A percentile compares a stretch with the other conserved stretches of the same genome.
Conservation (phyloP, 225 moss, liverwort and hornwort genomes). For the Climacium dendroides region DNA sequence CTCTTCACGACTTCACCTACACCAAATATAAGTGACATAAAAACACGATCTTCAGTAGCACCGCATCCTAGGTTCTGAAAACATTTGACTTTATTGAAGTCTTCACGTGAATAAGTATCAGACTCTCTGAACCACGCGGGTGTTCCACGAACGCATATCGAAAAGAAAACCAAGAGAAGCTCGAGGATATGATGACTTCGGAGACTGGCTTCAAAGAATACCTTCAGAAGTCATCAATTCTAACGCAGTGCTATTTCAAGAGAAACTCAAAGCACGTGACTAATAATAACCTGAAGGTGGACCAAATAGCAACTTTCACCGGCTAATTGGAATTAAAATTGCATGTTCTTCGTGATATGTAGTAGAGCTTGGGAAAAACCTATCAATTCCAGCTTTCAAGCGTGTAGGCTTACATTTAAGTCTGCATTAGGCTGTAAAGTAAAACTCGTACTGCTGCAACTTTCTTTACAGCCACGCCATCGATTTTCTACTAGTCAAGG, state of each 20-base stretch:
- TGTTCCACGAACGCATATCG: background rate
- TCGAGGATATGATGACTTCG: background rate
- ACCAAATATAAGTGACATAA: background rate
- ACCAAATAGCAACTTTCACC: background rate
- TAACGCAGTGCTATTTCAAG: background rate
- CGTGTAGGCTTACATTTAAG: background rate
- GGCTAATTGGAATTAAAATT: background rate
- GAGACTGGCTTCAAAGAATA: background rate
- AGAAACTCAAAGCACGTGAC: background rate
- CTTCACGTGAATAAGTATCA: background rate
- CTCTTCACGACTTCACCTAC: background rate
- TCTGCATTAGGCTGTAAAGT: background rate
- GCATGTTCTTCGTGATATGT: background rate
- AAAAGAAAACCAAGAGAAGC: background rate
- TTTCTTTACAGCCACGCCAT: background rate
- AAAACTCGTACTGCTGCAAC: background rate
- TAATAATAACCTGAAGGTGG: background rate
- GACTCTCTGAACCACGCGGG: background rate
- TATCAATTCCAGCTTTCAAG: background rate
- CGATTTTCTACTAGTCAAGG: background rate
- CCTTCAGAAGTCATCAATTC: background rate
- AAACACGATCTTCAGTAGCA: background rate
- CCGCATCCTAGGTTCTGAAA: background rate
- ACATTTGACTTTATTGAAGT: background rate
- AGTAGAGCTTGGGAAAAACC: background rate